Base-by-base conservation (phyloP, 441 rosid genomes). In the Capsella rubella region DNA sequence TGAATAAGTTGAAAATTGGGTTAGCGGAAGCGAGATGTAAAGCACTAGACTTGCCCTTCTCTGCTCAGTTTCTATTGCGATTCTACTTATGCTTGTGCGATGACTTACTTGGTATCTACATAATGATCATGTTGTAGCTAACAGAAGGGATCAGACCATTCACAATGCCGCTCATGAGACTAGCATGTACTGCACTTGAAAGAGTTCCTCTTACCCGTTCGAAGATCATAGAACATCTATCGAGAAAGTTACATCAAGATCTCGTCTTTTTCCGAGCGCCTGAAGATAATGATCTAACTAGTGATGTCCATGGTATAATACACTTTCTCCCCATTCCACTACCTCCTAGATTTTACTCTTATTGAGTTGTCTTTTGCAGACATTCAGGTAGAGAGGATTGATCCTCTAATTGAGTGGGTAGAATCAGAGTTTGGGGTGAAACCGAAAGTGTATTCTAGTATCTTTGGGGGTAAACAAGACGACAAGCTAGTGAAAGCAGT, bases 111-210 rank as follows among this genome's bases (percentile, higher is more conserved):
- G 77, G 12, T 66, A 42, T 74, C 72, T 75, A 72, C 9, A 13
- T 0, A 39, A 42, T 79, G 45, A 42, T 55, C 16, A 49, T 25
- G 62, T 84, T 21, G 85, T 8, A 90, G 97, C 86, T 78, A 85
- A 80, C 79, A 82, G 98, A 93, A 85, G 98, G 98, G 71, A 88
- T 93, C 56, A 86, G 98, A 80, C 97, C 97, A 68, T 93, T 93
- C 71, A 88, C 90, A 5, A 93, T 93, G 97, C 97, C 98, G 29
- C 87, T 93, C 49, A 93, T 93, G 98, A 88, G 83, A 83, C 95
- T 93, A 57, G 95, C 93, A n/a, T 91, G 97, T 63, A 90, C 97
- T 52, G 98, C 97, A 0, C 63, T 90, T 78, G 98, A 91, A 80
- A 88, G 98, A 84, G 97, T 91, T 80, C 97, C 97, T 32, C 86